Evolutionary conservation across 345 rosid species (phyloP), one percentile per base, ranked within the genome.

Genomic region (Linum lewisii): DNA sequence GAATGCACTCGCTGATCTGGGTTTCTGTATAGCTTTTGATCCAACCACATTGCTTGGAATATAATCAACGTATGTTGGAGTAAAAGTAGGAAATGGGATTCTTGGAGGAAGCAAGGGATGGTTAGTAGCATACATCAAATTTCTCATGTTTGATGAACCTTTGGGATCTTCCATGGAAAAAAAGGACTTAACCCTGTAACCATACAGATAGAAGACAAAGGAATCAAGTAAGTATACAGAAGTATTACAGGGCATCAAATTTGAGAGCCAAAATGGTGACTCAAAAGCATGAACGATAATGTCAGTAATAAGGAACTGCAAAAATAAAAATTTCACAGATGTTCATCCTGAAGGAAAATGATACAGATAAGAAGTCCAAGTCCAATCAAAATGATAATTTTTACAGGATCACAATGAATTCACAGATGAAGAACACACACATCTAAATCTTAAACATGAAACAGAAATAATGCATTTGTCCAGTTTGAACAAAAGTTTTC

Each of bases 61-160:
- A 81, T 75, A 79, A 64, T 94, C 99, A 51, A 73, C 73, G 69
- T 73, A 87, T 21, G 87, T 63, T 5, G 95, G 78, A 23, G 95
- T 76, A 63, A 80, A 77, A 57, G 66, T 78, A 25, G 97, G 88
- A 80, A 85, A 90, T 2, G 99, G 99, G 56, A 78, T 85, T 73
- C 77, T 94, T 7, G 99, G 99, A 67, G 99, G 99, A 60, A 94
- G 95, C 64, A 83, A 77, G 64, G 96, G 79, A 60, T 87, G 79
- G 75, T 79, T 94, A 64, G 88, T 92, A 7, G 88, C 62, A 78
- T 75, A 73, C 82, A 84, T 80, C 38, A 79, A 72, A 68, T 82
- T 88, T 73, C 76, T 82, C 49, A 82, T 61, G 70, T 73, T 81
- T 59, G 91, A 73, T 64, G 96, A 85, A 26, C 93, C 95, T 58